Base-by-base conservation (phyloP, 1,139 yeast genomes). In the Protomyces pachydermus region DNA sequence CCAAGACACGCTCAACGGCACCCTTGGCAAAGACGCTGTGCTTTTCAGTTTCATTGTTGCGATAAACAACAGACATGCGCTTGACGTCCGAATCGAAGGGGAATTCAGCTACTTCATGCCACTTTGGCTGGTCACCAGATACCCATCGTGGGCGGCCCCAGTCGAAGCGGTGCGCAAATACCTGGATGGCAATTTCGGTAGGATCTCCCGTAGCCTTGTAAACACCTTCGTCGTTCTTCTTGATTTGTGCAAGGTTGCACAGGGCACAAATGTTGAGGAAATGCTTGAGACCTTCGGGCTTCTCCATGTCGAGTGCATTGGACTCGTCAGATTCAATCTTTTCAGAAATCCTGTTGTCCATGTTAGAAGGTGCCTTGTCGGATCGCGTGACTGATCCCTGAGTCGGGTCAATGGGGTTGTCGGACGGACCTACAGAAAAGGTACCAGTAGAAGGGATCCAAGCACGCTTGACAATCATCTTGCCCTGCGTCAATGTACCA, bases 121-220 rank as follows among this genome's bases (percentile, higher is more conserved):
- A 80, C 8, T 77, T 77, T 5, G 65, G 64, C 8, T 42, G 52
- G n/a, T 60, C 56, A 20, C 66, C 69, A 9, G 54, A 56, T 14
- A 62, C 62, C 61, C 60, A 64, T 9, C 52, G 46, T 23, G 54
- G 56, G 69, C 89, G 79, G 9, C 78, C 77, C 71, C 74, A 80
- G 35, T 80, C 81, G 55, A 85, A 74, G 68, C 93, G 79, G 48
- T 82, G 76, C 18, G 84, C 81, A 72, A 87, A 87, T 0, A 88
- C 91, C 71, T 87, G 88, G 67, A 88, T 85, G 14, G 95, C 93
- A 71, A 86, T 83, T 75, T 88, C 95, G 2, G 95, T 88, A 46
- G 95, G 91, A 72, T 88, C 95, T 63, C 95, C 95, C 71, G 84
- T 86, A 16, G 89, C 90, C 70, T 82, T 83, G 93, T 95, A 88